These are phyloP conservation scores for Blastomyces gilchristii DNA, from an alignment of 2,329 filamentous ascomycete genomes.

Conservation along the genomic window DNA sequence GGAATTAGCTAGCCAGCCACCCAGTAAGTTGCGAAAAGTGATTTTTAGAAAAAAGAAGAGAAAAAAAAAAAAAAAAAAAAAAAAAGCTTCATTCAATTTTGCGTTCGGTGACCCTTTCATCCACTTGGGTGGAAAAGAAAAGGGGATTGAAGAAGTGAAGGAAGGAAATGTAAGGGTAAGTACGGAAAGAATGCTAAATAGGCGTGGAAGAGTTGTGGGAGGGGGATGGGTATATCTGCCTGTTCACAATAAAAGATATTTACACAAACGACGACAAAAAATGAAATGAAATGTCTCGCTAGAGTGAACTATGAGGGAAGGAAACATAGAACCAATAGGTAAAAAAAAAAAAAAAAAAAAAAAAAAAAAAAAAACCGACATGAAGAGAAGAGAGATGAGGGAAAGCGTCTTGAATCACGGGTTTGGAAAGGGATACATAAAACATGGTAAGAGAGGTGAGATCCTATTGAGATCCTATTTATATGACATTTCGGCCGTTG, in stretches of 20 bases:
- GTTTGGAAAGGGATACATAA: background rate
- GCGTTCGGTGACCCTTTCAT: no score
- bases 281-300: background rate
- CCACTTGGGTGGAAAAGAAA: no score
- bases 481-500: constrained; percentile 25
- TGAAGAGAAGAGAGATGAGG: background rate
- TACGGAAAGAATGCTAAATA: background rate
- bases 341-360: background rate
- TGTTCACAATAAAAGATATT: constrained; percentile 3
- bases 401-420: background rate
- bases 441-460: background rate
- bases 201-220: no score
- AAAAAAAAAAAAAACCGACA: no score
- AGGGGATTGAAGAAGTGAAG: no score
- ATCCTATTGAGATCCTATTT: background rate
- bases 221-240: background rate
- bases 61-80: no score
- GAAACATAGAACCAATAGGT: background rate
- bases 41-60: no score
- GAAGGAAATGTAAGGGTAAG: no score
- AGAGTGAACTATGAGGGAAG: background rate
- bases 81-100: no score
- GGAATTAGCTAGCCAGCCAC: no score
- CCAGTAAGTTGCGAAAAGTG: no score
- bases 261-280: background rate